phyloP scores from a whole-genome alignment of 2,329 filamentous ascomycete species.

The Phialophora macrospora region DNA sequence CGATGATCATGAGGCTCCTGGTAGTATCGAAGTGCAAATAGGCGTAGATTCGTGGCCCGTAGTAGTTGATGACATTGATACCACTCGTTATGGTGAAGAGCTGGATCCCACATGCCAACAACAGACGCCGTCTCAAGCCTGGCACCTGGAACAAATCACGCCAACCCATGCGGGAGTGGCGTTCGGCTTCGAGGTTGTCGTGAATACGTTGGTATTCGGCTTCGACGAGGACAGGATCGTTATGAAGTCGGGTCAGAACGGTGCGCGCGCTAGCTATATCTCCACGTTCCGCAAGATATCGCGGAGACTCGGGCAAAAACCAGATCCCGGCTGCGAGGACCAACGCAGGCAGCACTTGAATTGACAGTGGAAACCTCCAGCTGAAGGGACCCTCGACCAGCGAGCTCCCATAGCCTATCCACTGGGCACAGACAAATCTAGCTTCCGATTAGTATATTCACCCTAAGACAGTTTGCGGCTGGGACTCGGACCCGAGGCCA shows the following conservation, averaged over 20 bases:
- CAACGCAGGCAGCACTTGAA: conserved; percentile 50
- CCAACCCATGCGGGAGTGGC: conserved; percentile 45
- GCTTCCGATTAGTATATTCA: not conserved
- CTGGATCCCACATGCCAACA: conserved; percentile 56
- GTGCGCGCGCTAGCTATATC: conserved; percentile 44
- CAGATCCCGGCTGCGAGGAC: conserved; percentile 45
- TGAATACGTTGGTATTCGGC: conserved; percentile 50
- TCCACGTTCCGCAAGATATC: conserved; percentile 47
- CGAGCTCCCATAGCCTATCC: conserved; percentile 45
- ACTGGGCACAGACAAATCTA: conserved; percentile 44
- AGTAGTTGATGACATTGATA: conserved; percentile 55
- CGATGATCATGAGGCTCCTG: conserved; percentile 56
- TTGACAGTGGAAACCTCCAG: conserved; percentile 45
- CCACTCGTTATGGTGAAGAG: conserved; percentile 56
- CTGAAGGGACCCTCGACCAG: conserved; percentile 40
- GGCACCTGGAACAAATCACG: conserved; percentile 51
- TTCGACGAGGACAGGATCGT: conserved; percentile 46
- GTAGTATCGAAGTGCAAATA: conserved; percentile 51
- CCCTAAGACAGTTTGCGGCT: not conserved
- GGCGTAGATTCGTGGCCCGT: conserved; percentile 52
- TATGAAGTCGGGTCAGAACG: conserved; percentile 44
- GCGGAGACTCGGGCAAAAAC: conserved; percentile 43
- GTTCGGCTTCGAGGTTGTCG: conserved; percentile 47
- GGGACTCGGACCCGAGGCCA: conserved; percentile 45
- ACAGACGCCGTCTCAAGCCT: conserved; percentile 53